Conservation (phyloP, 371 early-diverging fungal species). For the Mortierella sp. region DNA sequence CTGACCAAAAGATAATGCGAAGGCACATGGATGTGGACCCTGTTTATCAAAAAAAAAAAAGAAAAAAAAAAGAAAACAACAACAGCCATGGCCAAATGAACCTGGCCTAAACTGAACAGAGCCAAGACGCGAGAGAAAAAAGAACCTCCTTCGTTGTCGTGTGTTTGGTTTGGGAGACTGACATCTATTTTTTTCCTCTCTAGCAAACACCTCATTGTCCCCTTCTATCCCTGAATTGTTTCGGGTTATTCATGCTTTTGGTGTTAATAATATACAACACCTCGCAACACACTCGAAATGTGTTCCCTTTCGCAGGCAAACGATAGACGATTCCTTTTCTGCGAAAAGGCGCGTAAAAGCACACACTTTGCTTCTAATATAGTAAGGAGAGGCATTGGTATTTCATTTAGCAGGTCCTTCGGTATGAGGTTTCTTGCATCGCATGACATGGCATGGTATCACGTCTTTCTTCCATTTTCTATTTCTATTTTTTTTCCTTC, state of each 20-base stretch:
- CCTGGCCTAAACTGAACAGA: neutral
- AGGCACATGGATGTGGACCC: neutral
- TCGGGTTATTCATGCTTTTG: neutral
- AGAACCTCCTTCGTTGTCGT: neutral
- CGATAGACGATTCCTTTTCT: too few species aligned
- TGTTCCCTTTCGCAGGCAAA: neutral
- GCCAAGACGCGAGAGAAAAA: neutral
- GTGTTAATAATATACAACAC: too few species aligned
- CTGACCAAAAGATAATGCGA: neutral
- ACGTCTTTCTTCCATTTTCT: too few species aligned
- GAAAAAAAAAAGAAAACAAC: neutral
- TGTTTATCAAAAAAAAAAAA: neutral
- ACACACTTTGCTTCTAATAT: too few species aligned
- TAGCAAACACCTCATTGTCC: neutral
- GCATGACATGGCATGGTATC: too few species aligned
- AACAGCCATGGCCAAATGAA: neutral
- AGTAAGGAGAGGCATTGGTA: too few species aligned
- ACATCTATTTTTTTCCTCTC: slow-evolving; percentile 8
- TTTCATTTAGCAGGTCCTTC: too few species aligned
- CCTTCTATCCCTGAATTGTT: neutral
- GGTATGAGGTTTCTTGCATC: neutral
- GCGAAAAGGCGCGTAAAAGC: too few species aligned
- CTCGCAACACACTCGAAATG: neutral
- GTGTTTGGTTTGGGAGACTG: neutral
- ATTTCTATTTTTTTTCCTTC: too few species aligned